Percentiles rank a stretch among this genome's conserved stretches.
phyloP scores from a whole-genome alignment of 352 stramenopile species.

The Phytophthora multivora region DNA sequence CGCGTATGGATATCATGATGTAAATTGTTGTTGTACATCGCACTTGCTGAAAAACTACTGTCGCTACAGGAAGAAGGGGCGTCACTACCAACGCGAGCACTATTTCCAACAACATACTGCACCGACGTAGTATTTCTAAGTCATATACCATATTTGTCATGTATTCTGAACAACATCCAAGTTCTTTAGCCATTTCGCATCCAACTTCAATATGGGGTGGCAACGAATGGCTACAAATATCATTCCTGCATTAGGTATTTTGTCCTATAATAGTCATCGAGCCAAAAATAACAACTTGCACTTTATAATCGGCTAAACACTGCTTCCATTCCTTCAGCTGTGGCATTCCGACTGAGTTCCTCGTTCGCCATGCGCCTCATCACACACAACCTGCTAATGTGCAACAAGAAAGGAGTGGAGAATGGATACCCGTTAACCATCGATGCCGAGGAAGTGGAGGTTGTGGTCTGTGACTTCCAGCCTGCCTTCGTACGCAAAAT shows the following conservation, averaged over 20 bases:
- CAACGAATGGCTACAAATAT: constrained; percentile 4
- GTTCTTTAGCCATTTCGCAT: neutral
- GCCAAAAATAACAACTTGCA: neutral
- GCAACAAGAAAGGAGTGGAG: constrained; percentile 93
- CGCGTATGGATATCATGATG: constrained; percentile 23
- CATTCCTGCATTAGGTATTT: too few relatives aligned
- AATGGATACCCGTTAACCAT: constrained; percentile 93
- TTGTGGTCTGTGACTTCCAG: constrained; percentile 84
- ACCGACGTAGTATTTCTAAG: constrained; percentile 24
- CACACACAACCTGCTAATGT: constrained; percentile 95
- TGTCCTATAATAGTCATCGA: too few relatives aligned
- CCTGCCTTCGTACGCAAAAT: constrained; percentile 90
- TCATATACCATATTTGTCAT: constrained; percentile 30
- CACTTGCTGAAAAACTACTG: constrained; percentile 19
- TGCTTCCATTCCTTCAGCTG: constrained; percentile 2
- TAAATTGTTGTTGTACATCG: constrained; percentile 27
- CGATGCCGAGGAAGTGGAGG: constrained; percentile 80
- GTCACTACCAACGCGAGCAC: neutral
- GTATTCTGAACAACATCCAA: constrained; percentile 12
- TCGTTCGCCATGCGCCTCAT: constrained; percentile 85
- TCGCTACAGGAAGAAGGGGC: neutral
- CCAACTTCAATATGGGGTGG: constrained; percentile 11
- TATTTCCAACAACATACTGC: neutral
- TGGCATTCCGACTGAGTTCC: neutral
- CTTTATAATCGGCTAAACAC: constrained; percentile 1